A percentile compares a stretch with the other conserved stretches of the same genome.
phyloP scores from a whole-genome alignment of 2,329 filamentous ascomycete species.

The Onygenales sp. region DNA sequence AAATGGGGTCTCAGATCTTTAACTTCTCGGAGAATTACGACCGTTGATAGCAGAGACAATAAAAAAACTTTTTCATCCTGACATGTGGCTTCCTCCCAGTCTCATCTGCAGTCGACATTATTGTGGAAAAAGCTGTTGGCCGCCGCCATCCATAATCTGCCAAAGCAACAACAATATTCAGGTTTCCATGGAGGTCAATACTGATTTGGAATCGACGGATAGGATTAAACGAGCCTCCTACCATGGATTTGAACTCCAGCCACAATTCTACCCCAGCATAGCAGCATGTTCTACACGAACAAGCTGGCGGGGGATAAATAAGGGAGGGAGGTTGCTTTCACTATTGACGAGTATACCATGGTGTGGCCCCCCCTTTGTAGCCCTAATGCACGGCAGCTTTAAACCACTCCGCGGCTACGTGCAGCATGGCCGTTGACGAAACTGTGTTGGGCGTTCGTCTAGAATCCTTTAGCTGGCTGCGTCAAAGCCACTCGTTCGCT shows the following conservation, averaged over 20 bases:
- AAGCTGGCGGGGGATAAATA: too few relatives aligned
- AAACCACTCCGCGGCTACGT: neutral
- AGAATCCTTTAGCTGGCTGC: too few relatives aligned
- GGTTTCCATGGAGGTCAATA: neutral
- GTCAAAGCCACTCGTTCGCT: neutral
- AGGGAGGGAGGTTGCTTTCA: neutral
- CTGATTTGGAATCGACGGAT: neutral
- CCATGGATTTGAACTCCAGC: neutral
- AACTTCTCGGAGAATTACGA: neutral
- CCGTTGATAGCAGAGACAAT: neutral
- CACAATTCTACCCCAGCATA: neutral
- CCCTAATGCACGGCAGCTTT: neutral
- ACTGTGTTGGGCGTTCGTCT: too few relatives aligned
- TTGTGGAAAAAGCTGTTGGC: neutral
- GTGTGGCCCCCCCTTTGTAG: too few relatives aligned
- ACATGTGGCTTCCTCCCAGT: neutral
- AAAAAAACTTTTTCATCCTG: neutral
- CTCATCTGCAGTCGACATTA: neutral
- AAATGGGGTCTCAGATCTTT: neutral
- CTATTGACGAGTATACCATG: neutral
- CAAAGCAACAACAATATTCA: neutral
- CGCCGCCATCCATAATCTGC: neutral
- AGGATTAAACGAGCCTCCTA: neutral
- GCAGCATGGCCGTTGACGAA: neutral
- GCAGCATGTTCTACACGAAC: too few relatives aligned